Evolutionary conservation across 208 protist genomes (phyloP).

Genomic region (Borovskyia barvae): DNA sequence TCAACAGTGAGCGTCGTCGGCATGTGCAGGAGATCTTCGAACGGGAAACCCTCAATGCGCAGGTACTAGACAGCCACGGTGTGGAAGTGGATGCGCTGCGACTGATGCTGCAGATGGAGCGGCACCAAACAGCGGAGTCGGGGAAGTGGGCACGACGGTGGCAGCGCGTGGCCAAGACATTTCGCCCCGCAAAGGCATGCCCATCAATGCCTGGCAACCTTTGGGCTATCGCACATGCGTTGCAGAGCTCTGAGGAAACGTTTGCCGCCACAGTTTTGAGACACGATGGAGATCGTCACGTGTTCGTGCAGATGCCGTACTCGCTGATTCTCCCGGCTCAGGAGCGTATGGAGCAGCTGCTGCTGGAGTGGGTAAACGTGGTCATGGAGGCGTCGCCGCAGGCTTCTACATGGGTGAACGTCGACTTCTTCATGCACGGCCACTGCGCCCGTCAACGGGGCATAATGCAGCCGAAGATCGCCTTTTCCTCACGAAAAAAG

Average conservation of each 20-base stretch:
- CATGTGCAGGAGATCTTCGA: slow-evolving; percentile 20
- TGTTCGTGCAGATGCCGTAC: slow-evolving; percentile 20
- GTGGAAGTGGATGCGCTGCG: slow-evolving; percentile 52
- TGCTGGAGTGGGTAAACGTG: slow-evolving; percentile 74
- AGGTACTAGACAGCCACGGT: slow-evolving; percentile 65
- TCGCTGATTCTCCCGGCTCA: slow-evolving; percentile 18
- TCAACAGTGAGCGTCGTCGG: slow-evolving; percentile 9
- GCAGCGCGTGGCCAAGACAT: slow-evolving; percentile 81
- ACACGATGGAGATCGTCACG: slow-evolving; percentile 1
- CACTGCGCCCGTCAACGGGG: slow-evolving; percentile 1
- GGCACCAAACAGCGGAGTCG: slow-evolving; percentile 16
- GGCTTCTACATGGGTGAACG: slow-evolving; percentile 25
- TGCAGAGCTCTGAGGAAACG: slow-evolving; percentile 51
- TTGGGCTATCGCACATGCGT: slow-evolving; percentile 19
- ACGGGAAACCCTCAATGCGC: slow-evolving; percentile 50
- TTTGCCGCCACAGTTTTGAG: slow-evolving; percentile 17
- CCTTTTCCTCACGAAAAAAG: no score
- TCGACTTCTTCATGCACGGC: slow-evolving; percentile 15
- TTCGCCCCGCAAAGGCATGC: slow-evolving; percentile 38
- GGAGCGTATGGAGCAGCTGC: slow-evolving; percentile 41
- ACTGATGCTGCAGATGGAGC: slow-evolving; percentile 36
- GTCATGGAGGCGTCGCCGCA: slow-evolving; percentile 55
- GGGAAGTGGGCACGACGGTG: slow-evolving; percentile 49
- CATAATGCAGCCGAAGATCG: slow-evolving; percentile 5
- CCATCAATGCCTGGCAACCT: slow-evolving; percentile 32